Evolutionary conservation across 1,284 basidiomycete genomes (phyloP), one percentile per base, ranked within the genome.

Genomic region (Ganoderma lingzhi): DNA sequence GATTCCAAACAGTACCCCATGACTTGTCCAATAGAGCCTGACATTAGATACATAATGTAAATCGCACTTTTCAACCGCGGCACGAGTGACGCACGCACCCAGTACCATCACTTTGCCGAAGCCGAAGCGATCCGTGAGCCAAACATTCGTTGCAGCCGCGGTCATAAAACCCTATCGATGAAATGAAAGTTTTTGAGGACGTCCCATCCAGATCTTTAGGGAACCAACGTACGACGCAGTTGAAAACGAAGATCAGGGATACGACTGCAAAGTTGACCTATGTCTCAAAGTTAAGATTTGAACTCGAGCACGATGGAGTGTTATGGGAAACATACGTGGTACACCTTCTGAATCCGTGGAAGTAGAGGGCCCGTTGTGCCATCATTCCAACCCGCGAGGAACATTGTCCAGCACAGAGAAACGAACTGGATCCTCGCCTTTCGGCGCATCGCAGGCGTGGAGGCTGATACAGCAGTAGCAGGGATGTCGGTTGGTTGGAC

Each of bases 371-470:
- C 89, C 23, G 86, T 87, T 6, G 85, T 84, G 0, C 85, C 86
- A 74, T 90, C 90, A 76, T 89, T 90, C 88, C 88, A 90, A 4
- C 90, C 90, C 1, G 82, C 80, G 8, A 89, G 70, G 66, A 86
- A 85, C 23, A 85, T 68, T 17, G 78, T 74, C 75, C 78, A 84
- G 71, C 82, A 84, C n/a, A 84, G 74, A 0, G 81, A 70, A 1
- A 76, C 75, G 70, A 85, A 83, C 65, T 85, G 84, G 19, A 84
- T 72, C 35, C 74, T 66, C 3, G 72, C 73, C 32, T 73, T 76
- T 14, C 71, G 70, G n/a, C 66, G 73, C 64, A 65, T 64, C 1
- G 66, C 58, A 4, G 69, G 71, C 8, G 70, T 72, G 1, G 64
- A 58, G 15, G 71, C 71, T 28, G 64, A 14, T n/a, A 70, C 67